A percentile compares a stretch with the other conserved stretches of the same genome.
These are phyloP conservation scores for Raphanus raphanistrum DNA, from an alignment of 345 rosid species.

Conservation along the genomic window DNA sequence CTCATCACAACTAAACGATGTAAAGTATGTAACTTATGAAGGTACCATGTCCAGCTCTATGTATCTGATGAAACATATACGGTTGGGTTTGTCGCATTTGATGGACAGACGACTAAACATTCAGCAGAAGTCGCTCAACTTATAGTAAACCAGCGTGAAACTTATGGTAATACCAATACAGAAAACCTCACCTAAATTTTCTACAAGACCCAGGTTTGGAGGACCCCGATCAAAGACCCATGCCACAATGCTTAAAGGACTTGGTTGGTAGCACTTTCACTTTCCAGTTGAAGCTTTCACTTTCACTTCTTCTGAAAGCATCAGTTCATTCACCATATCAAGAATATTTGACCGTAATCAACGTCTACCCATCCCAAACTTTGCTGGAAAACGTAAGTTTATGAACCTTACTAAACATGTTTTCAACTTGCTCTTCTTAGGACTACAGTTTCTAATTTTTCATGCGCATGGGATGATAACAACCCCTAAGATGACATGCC, in stretches of 20 bases:
- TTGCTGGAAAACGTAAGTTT: background rate
- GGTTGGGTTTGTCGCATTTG: background rate
- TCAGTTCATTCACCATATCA: too few relatives aligned
- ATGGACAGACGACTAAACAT: background rate
- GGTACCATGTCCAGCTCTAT: background rate
- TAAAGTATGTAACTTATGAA: background rate
- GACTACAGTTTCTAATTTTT: too few relatives aligned
- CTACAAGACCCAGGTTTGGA: background rate
- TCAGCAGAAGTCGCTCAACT: too few relatives aligned
- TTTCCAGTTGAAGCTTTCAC: too few relatives aligned
- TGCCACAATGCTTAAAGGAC: too few relatives aligned
- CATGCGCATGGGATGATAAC: background rate
- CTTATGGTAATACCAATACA: too few relatives aligned
- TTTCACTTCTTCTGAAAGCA: too few relatives aligned
- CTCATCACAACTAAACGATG: background rate
- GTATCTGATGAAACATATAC: background rate
- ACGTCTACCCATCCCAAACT: background rate
- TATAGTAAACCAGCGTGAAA: too few relatives aligned
- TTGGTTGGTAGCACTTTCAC: too few relatives aligned
- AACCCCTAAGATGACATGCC: background rate
- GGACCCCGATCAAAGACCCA: background rate
- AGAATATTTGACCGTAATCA: background rate
- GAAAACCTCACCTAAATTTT: background rate
- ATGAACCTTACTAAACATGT: background rate
- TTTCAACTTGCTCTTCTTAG: background rate